Conservation (phyloP, 2,329 filamentous ascomycete species). For the Aureobasidium vineae region DNA sequence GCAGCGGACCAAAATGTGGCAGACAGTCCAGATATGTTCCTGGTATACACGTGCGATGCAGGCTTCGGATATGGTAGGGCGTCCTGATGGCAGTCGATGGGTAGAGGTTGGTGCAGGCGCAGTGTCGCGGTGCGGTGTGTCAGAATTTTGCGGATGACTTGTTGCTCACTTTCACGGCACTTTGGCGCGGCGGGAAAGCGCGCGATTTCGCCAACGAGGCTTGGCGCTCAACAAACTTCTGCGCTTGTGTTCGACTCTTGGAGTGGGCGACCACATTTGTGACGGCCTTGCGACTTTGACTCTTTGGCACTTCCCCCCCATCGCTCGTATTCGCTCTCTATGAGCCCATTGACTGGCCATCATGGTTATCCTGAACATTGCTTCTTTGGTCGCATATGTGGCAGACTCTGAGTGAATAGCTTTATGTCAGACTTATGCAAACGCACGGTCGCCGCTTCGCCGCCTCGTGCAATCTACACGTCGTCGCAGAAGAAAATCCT, state of each 20-base stretch:
- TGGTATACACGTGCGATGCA: conserved; percentile 6
- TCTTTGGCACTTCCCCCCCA: background rate
- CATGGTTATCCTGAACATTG: background rate
- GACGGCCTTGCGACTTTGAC: background rate
- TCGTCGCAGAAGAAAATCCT: background rate
- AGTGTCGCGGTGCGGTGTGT: conserved; percentile 11
- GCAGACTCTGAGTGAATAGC: background rate
- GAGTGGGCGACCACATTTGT: conserved; percentile 20
- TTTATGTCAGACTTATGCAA: background rate
- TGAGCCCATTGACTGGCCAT: background rate
- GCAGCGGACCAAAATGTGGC: background rate
- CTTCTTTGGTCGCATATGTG: background rate
- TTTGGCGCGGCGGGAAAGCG: conserved; percentile 22
- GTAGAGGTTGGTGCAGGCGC: background rate
- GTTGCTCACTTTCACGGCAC: conserved; percentile 8
- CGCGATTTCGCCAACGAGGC: background rate
- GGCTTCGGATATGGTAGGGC: background rate
- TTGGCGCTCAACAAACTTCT: conserved; percentile 13
- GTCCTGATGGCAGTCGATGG: conserved; percentile 1
- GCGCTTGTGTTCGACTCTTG: conserved; percentile 23
- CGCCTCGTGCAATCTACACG: background rate
- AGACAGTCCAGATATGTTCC: background rate
- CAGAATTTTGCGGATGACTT: conserved; percentile 21
- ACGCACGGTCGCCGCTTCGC: conserved; percentile 3
- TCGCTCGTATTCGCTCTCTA: background rate